Evolutionary conservation across 768 basidiomycete genomes (phyloP).

Genomic region (Kwoniella sp.): DNA sequence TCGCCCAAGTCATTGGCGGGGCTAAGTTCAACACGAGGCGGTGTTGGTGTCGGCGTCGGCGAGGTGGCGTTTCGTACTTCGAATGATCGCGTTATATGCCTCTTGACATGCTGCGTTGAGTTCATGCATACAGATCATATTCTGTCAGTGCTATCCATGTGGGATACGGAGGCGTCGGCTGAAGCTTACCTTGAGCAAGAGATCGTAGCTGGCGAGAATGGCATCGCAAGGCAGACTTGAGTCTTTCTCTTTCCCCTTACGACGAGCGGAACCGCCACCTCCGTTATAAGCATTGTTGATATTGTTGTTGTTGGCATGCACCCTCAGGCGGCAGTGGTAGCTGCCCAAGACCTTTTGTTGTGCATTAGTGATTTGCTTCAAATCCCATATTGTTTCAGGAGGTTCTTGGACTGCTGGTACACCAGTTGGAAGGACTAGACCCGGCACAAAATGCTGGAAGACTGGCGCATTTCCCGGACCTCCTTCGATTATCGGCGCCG

Average conservation of each 20-base stretch:
- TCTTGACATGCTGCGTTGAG: conserved; percentile 1
- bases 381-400: not conserved
- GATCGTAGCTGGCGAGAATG: not conserved
- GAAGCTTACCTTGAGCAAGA: not conserved
- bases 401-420: not conserved
- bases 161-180: not conserved
- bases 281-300: no score
- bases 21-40: not conserved
- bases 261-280: no score
- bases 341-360: not conserved
- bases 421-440: not conserved
- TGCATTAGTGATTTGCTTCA: not conserved
- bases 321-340: not conserved
- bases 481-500: not conserved
- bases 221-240: conserved; percentile 8
- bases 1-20: not conserved
- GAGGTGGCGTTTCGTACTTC: not conserved
- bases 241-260: not conserved
- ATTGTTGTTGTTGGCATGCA: no score
- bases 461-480: not conserved
- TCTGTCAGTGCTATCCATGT: not conserved
- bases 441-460: not conserved
- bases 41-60: not conserved
- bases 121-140: not conserved
- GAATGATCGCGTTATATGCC: conserved; percentile 2